Evolutionary conservation across 202 grass and related monocot species (phyloP).

Genomic region (Alloteropsis angusta): DNA sequence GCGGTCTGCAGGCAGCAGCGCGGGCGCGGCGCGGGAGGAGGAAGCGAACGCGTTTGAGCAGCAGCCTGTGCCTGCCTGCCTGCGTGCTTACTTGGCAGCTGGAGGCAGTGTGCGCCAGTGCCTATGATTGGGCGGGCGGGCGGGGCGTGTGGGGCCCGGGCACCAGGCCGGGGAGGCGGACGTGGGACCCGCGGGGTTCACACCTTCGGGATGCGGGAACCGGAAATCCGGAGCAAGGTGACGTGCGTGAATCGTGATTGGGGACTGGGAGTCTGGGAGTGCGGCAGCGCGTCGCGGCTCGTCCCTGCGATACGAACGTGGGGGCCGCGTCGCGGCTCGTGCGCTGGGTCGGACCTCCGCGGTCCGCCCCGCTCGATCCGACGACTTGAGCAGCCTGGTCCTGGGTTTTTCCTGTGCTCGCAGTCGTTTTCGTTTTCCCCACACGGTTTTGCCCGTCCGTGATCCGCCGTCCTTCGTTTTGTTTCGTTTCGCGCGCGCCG

Average conservation of each 20-base stretch:
- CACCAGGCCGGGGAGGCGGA: neutral
- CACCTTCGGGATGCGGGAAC: neutral
- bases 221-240: neutral
- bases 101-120: neutral
- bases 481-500: neutral
- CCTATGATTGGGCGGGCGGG: neutral
- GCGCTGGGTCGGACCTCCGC: neutral
- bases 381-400: neutral
- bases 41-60: constrained; percentile 37
- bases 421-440: constrained; percentile 11
- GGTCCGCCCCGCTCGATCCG: neutral
- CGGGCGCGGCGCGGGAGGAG: constrained; percentile 10
- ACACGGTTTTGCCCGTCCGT: neutral
- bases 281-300: neutral
- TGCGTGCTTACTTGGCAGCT: neutral
- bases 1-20: neutral
- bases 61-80: neutral
- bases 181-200: constrained; percentile 2
- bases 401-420: neutral
- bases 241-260: neutral
- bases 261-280: neutral
- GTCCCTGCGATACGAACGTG: neutral
- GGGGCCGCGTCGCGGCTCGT: neutral
- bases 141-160: constrained; percentile 12
- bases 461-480: neutral